These are phyloP conservation scores for Capsella bursapastoris DNA, from an alignment of 345 rosid species.

Conservation along the genomic window DNA sequence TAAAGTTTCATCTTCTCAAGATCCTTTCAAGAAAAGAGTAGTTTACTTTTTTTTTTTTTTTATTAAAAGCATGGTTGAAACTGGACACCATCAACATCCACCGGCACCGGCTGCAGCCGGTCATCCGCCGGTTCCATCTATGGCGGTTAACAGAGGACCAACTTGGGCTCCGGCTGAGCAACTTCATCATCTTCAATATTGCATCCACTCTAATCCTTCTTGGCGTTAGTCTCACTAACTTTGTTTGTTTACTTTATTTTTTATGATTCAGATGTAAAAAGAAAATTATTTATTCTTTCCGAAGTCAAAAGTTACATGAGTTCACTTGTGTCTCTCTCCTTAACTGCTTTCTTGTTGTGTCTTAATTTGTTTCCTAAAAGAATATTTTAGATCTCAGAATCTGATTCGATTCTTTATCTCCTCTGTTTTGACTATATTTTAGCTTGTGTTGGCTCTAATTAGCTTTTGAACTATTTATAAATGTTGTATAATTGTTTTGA, in stretches of 20 bases:
- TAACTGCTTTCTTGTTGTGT: conserved; percentile 22
- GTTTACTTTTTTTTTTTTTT: neutral
- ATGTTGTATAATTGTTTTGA: neutral
- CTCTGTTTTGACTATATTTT: neutral
- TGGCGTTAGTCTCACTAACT: conserved; percentile 68
- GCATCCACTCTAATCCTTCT: conserved; percentile 98
- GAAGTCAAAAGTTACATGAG: conserved; percentile 37
- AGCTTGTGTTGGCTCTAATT: neutral
- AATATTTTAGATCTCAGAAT: conserved; percentile 44
- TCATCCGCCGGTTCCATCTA: conserved; percentile 53
- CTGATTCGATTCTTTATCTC: conserved; percentile 27
- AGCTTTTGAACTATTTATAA: neutral
- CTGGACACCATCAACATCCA: conserved; percentile 56
- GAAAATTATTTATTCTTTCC: neutral
- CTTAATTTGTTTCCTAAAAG: neutral
- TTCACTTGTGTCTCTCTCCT: conserved; percentile 25
- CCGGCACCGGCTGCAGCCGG: conserved; percentile 41
- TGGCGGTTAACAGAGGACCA: conserved; percentile 61
- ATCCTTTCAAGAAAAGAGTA: neutral
- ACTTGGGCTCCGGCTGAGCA: conserved; percentile 87
- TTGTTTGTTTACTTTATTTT: conserved; percentile 21
- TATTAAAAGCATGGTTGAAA: conserved; percentile 52
- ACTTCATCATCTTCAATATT: conserved; percentile 85
- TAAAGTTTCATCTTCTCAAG: conserved; percentile 5
- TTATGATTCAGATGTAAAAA: conserved; percentile 31